Evolutionary conservation across 2,329 filamentous ascomycete genomes (phyloP).

Genomic region (Simplicillium sp.): DNA sequence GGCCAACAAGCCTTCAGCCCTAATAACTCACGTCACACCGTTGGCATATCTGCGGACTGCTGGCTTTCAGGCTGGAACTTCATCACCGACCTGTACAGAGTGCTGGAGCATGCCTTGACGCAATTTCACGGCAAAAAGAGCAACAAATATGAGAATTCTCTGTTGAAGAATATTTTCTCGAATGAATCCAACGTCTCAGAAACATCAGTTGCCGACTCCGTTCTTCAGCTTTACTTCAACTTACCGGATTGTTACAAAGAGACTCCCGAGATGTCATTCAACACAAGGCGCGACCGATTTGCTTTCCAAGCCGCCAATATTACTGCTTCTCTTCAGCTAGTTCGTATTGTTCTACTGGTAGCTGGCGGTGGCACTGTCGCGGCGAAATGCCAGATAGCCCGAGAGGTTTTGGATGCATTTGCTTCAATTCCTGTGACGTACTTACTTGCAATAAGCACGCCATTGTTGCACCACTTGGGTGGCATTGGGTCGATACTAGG

Average conservation of each 20-base stretch:
- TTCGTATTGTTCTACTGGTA: conserved; percentile 20
- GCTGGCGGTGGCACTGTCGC: conserved; percentile 16
- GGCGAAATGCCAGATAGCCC: conserved; percentile 18
- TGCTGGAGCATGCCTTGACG: conserved; percentile 40
- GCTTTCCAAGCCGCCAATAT: conserved; percentile 27
- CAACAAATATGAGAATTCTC: conserved; percentile 7
- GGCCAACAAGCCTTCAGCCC: conserved; percentile 3
- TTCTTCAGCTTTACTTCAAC: conserved; percentile 15
- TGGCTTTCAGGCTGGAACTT: conserved; percentile 51
- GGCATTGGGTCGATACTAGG: conserved; percentile 23
- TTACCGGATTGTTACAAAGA: conserved; percentile 19
- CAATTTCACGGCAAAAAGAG: conserved; percentile 12
- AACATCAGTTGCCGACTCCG: conserved; percentile 11
- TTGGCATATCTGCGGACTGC: conserved; percentile 10
- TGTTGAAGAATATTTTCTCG: conserved; percentile 12
- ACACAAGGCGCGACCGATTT: conserved; percentile 18
- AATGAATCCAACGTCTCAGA: conserved; percentile 10
- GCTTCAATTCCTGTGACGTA: conserved; percentile 10
- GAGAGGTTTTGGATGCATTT: conserved; percentile 18
- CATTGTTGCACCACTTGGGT: conserved; percentile 21
- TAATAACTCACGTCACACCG: conserved; percentile 3
- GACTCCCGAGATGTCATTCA: conserved; percentile 14
- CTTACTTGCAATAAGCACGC: conserved; percentile 19
- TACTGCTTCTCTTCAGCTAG: conserved; percentile 20
- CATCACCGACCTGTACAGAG: conserved; percentile 44